Percentiles rank a stretch among this genome's conserved stretches.
These are phyloP conservation scores for Curvularia verruculosa DNA, from an alignment of 2,329 filamentous ascomycete genomes.

Conservation along the genomic window DNA sequence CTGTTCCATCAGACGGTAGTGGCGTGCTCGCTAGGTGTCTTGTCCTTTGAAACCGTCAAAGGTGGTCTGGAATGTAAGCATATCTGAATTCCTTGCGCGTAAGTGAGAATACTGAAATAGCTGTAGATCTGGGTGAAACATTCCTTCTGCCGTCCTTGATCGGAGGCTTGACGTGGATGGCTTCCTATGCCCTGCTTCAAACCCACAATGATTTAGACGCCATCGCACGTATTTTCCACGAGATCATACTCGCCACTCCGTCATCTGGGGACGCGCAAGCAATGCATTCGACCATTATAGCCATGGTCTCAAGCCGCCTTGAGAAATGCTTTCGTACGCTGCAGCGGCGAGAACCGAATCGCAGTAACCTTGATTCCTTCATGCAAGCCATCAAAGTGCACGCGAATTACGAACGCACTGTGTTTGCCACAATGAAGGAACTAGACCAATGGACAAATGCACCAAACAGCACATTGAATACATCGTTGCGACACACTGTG, in stretches of 20 bases:
- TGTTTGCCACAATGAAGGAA: constrained; percentile 68
- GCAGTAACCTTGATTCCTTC: constrained; percentile 72
- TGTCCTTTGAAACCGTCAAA: constrained; percentile 74
- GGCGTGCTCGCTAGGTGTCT: constrained; percentile 68
- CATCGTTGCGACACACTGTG: constrained; percentile 65
- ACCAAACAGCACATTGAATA: constrained; percentile 61
- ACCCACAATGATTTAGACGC: constrained; percentile 68
- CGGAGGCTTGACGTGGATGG: constrained; percentile 73
- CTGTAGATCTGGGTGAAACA: constrained; percentile 73
- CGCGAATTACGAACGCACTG: constrained; percentile 65
- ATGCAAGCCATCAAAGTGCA: constrained; percentile 67
- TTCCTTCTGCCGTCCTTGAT: constrained; percentile 81
- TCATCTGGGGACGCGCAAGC: constrained; percentile 73
- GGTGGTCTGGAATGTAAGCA: constrained; percentile 75
- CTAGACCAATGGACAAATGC: constrained; percentile 70
- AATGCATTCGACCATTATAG: constrained; percentile 74
- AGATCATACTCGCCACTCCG: constrained; percentile 72
- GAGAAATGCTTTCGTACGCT: constrained; percentile 71
- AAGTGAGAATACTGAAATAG: constrained; percentile 4
- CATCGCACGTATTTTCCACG: constrained; percentile 72
- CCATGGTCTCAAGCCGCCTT: constrained; percentile 71
- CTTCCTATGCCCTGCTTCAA: constrained; percentile 71
- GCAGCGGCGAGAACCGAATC: constrained; percentile 69
- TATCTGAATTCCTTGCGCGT: neutral
- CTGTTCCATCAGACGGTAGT: constrained; percentile 77